phyloP scores from a whole-genome alignment of 2,329 filamentous ascomycete species.

The Pleoardoris graminearum region DNA sequence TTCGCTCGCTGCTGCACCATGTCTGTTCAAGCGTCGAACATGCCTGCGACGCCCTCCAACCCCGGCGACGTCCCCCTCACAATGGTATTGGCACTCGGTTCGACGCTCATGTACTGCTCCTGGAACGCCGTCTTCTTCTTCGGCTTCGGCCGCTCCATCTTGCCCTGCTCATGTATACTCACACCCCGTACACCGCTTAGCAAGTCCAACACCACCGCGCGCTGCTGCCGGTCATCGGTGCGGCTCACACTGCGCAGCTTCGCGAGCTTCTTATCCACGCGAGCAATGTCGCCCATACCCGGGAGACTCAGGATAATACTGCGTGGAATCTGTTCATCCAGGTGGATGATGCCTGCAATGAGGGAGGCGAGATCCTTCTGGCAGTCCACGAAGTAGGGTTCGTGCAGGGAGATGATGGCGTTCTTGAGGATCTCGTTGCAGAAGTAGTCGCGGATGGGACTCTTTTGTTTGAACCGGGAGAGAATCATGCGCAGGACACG shows the following conservation, averaged over 20 bases:
- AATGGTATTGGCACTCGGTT: slow-evolving; percentile 40
- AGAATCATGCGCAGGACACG: slow-evolving; percentile 85
- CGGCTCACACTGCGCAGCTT: slow-evolving; percentile 48
- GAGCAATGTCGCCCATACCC: slow-evolving; percentile 65
- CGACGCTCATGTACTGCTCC: slow-evolving; percentile 49
- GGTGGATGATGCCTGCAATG: slow-evolving; percentile 81
- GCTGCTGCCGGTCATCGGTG: slow-evolving; percentile 71
- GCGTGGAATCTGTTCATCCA: slow-evolving; percentile 74
- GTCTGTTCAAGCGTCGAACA: slow-evolving; percentile 43
- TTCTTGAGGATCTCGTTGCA: slow-evolving; percentile 86
- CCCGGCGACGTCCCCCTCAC: slow-evolving; percentile 46
- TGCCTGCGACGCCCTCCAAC: slow-evolving; percentile 50
- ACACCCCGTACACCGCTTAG: slow-evolving; percentile 86
- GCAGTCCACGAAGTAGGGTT: slow-evolving; percentile 94
- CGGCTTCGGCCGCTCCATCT: slow-evolving; percentile 58
- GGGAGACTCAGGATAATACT: slow-evolving; percentile 79
- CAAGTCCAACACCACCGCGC: slow-evolving; percentile 79
- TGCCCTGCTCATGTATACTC: slow-evolving; percentile 90
- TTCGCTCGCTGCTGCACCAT: not conserved
- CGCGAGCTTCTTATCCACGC: slow-evolving; percentile 62
- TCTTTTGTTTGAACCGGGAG: slow-evolving; percentile 67
- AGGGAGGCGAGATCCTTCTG: slow-evolving; percentile 89
- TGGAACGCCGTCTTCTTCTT: slow-evolving; percentile 40
- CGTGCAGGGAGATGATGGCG: slow-evolving; percentile 86
- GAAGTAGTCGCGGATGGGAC: slow-evolving; percentile 81